These are phyloP conservation scores for Starmerella sirachaensis DNA, from an alignment of 805 yeast genomes.

Conservation along the genomic window DNA sequence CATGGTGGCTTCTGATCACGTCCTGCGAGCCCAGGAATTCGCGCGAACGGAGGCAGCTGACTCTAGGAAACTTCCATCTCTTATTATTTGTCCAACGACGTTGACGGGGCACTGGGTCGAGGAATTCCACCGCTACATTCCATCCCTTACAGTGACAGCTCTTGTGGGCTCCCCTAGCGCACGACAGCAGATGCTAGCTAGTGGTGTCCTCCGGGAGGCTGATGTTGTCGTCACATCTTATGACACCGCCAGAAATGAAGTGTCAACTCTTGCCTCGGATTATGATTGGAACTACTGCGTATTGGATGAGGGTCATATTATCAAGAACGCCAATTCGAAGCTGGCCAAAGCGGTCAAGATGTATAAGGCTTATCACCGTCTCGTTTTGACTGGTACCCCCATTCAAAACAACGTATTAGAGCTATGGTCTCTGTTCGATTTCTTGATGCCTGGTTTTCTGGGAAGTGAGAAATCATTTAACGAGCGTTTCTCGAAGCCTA, in stretches of 20 bases:
- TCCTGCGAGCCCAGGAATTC: conserved; percentile 63
- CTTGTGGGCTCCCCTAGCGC: conserved; percentile 88
- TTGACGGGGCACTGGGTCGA: conserved; percentile 99
- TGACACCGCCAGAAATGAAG: conserved; percentile 91
- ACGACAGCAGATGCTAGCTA: conserved; percentile 31
- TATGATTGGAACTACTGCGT: conserved; percentile 83
- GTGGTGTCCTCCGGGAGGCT: conserved; percentile 34
- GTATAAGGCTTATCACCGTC: conserved; percentile 74
- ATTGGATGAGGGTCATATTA: conserved; percentile 94
- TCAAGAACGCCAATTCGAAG: conserved; percentile 81
- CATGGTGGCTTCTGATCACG: conserved; percentile 92
- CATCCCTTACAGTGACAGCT: conserved; percentile 67
- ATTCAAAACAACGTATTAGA: conserved; percentile 95
- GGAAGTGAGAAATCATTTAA: conserved; percentile 92
- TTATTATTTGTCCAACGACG: conserved; percentile 92
- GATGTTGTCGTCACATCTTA: conserved; percentile 91
- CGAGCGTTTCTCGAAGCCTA: conserved; percentile 95
- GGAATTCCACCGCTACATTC: conserved; percentile 80
- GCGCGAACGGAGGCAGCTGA: conserved; percentile 48
- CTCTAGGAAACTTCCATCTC: conserved; percentile 63
- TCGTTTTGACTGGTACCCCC: conserved; percentile 92
- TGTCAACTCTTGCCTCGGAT: conserved; percentile 43
- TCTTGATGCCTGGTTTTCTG: conserved; percentile 95
- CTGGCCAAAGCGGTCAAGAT: conserved; percentile 78
- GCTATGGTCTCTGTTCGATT: conserved; percentile 94